Evolutionary conservation across 345 rosid species (phyloP), one percentile per base, ranked within the genome.

Genomic region (Citrus australasica): DNA sequence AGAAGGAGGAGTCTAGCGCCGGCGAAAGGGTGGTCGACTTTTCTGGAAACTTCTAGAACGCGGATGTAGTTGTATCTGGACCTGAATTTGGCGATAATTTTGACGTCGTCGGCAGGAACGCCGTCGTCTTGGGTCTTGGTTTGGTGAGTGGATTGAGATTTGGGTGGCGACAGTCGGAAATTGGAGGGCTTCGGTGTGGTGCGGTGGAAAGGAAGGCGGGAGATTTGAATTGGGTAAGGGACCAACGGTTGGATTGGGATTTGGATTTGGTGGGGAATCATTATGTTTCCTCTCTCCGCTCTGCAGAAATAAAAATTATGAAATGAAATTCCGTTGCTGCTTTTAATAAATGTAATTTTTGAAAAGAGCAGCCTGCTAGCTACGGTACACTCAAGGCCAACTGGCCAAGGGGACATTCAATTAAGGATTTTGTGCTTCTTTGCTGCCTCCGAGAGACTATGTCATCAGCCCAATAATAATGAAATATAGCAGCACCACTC

Each of bases 41-140:
- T 86, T 56, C 97, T 77, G 9, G 93, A 90, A 70, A 93, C 91
- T 85, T 95, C 90, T 0, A 93, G 82, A 30, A 93, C 98, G 27
- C 97, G 88, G 40, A 95, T 93, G 85, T 90, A 91, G 78, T 93
- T 95, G 87, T 90, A 71, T 11, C 95, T 89, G 16, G 97, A 92
- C 86, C 84, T 91, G 91, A 90, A 94, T 76, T 88, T 89, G 79
- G 89, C 91, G 11, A 93, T 83, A 73, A 83, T 73, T 84, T 87
- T 88, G 64, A 95, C 92, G 72, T 93, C 94, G 4, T 90, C 89
- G 25, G 78, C 66, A 22, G 97, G 93, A 80, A 95, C 87, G 10
- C 93, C 96, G 14, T 85, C 89, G 65, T 90, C 92, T 59, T 81
- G 85, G 40, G 84, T 78, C 30, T 21, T 69, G 71, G 68, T 16